Evolutionary conservation across 2,329 filamentous ascomycete genomes (phyloP).

Genomic region (Amesomyces nigricolor): DNA sequence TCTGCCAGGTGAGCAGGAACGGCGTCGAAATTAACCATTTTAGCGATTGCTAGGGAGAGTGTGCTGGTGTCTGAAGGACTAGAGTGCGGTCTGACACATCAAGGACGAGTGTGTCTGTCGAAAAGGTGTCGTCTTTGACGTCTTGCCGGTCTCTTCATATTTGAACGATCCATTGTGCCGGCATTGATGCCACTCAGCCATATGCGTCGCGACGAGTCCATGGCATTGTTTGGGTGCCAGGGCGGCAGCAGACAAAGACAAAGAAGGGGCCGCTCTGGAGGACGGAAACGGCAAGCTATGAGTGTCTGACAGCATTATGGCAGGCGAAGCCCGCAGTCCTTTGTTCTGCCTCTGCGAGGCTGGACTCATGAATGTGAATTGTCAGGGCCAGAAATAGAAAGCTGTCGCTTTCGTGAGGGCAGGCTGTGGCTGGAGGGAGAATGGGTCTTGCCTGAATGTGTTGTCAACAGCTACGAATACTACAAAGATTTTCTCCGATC

Average conservation of each 20-base stretch:
- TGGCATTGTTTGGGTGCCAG: slow-evolving; percentile 4
- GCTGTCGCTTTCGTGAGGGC: too few species aligned
- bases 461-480: too few species aligned
- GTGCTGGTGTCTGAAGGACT: background rate
- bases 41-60: background rate
- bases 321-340: background rate
- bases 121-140: background rate
- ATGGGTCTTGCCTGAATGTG: too few species aligned
- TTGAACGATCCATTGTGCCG: slow-evolving; percentile 4
- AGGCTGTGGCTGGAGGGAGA: too few species aligned
- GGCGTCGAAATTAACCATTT: slow-evolving; percentile 9
- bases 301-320: background rate
- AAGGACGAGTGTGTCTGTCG: background rate
- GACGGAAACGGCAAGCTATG: slow-evolving; percentile 17
- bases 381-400: too few species aligned
- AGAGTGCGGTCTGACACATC: background rate
- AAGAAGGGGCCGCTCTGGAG: background rate
- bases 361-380: too few species aligned
- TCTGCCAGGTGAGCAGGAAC: slow-evolving; percentile 23
- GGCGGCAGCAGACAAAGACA: slow-evolving; percentile 1
- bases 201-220: slow-evolving; percentile 2
- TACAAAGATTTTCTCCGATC: too few species aligned
- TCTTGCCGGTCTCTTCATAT: background rate
- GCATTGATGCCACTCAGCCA: slow-evolving; percentile 1
- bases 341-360: too few species aligned